A percentile compares a stretch with the other conserved stretches of the same genome.
phyloP scores from a whole-genome alignment of 2,329 filamentous ascomycete genomes.

The Colletotrichum tabaci region DNA sequence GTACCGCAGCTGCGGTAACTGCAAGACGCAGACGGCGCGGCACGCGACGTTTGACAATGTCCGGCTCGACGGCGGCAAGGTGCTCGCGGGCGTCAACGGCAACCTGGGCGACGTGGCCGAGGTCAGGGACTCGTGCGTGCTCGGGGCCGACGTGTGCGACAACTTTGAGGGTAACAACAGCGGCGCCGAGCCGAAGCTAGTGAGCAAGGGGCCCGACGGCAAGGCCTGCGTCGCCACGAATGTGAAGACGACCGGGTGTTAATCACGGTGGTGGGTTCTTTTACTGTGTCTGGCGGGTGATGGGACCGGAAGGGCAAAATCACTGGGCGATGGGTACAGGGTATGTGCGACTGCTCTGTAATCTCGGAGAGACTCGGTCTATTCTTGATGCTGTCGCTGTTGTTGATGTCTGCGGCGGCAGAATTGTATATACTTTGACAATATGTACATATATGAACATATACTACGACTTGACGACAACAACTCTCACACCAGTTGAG shows the following conservation, averaged over 20 bases:
- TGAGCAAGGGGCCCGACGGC: constrained; percentile 38
- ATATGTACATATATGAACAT: not conserved
- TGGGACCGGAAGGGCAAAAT: not conserved
- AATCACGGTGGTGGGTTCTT: not conserved
- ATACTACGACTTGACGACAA: not conserved
- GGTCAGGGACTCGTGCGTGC: constrained; percentile 43
- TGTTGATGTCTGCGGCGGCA: not conserved
- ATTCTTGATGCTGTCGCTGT: no score
- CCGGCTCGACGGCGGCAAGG: constrained; percentile 56
- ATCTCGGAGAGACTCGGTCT: not conserved
- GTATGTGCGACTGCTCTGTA: not conserved
- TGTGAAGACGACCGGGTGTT: constrained; percentile 39
- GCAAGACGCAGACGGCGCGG: constrained; percentile 55
- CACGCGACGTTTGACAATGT: constrained; percentile 62
- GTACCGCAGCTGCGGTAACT: constrained; percentile 65
- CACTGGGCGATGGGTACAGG: not conserved
- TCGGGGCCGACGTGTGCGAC: constrained; percentile 39
- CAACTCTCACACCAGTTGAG: no score
- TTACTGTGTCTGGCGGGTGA: not conserved
- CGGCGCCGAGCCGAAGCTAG: constrained; percentile 33
- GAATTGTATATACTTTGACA: not conserved
- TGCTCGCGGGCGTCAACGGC: constrained; percentile 57
- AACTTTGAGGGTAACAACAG: constrained; percentile 35
- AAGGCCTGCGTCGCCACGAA: constrained; percentile 31
- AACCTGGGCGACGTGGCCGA: constrained; percentile 50